Conservation (phyloP, 345 rosid genomes). For the Eucalyptus marginata region DNA sequence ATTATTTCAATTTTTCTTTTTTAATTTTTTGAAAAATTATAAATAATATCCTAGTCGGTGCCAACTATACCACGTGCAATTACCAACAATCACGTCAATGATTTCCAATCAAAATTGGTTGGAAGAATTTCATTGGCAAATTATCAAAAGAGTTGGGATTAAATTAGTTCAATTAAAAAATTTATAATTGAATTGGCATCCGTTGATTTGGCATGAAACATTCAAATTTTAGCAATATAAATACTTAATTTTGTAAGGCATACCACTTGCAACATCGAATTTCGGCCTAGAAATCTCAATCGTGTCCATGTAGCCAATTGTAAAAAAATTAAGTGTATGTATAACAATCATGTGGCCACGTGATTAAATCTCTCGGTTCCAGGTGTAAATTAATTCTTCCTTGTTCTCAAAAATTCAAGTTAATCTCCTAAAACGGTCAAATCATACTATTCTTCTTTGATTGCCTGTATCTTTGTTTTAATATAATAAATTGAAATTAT, state of each 20-base stretch:
- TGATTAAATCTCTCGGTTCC: not conserved
- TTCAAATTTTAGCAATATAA: not conserved
- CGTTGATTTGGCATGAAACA: accelerated
- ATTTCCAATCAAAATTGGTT: not conserved
- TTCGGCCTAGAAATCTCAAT: not conserved
- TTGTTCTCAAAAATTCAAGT: not conserved
- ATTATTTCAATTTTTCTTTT: too few species aligned
- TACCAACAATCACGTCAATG: accelerated
- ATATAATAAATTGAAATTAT: not conserved
- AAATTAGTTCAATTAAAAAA: not conserved
- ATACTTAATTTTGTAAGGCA: not conserved
- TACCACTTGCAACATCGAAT: not conserved
- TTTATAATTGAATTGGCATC: not conserved
- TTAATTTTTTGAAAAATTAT: too few species aligned
- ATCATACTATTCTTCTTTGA: not conserved
- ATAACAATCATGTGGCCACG: not conserved
- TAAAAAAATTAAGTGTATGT: not conserved
- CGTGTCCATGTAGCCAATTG: not conserved
- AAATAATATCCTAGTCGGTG: too few species aligned
- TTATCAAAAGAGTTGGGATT: not conserved
- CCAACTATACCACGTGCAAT: not conserved
- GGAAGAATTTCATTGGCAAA: not conserved
- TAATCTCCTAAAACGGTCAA: not conserved
- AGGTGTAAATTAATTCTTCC: not conserved
- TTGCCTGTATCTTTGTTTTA: not conserved